Evolutionary conservation across 2,329 filamentous ascomycete species (phyloP), one percentile per base, ranked within the genome.

Genomic region (Cladophialophora bantiana): DNA sequence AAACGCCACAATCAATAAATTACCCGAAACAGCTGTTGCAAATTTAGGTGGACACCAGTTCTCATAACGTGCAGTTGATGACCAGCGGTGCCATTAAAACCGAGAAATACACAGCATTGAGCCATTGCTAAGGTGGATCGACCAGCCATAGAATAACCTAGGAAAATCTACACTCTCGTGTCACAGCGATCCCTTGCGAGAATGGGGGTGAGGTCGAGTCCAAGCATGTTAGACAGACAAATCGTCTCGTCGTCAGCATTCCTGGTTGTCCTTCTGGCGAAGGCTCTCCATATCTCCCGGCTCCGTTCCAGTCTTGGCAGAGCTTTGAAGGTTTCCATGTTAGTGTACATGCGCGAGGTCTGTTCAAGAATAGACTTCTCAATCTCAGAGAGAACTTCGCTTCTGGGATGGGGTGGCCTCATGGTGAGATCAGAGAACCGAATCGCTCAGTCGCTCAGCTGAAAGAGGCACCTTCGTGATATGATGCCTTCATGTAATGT

Each of bases 401-500:
- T 18, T n/a, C n/a, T n/a, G 34, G 6, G 3, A 1, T 10, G 31
- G 12, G 26, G 53, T 10, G 31, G 4, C 15, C 4, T 18, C 12
- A n/a, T 34, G n/a, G 13, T 34, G 9, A 56, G 53, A 7, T 26
- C 31, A n/a, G 34, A 20, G 34, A 56, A 34, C 34, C 35, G n/a
- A 10, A 56, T n/a, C n/a, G 53, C 32, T 5, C 32, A 9, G n/a
- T 56, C 53, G 26, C 34, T 26, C 12, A 56, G 34, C 53, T 56
- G 53, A n/a, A 56, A 56, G 34, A 56, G 31, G 26, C 26, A 56
- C 34, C 6, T 56, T 34, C 18, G 12, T 6, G 53, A 56, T 9
- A 56, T 32, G 53, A 56, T 56, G 4, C 53, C 53, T 34, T 56
- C 53, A 36, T 56, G 53, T n/a, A 56, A 56, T n/a, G 53, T 56